These are phyloP conservation scores for Penicillium goetzii DNA, from an alignment of 495 filamentous ascomycete species.

Conservation along the genomic window DNA sequence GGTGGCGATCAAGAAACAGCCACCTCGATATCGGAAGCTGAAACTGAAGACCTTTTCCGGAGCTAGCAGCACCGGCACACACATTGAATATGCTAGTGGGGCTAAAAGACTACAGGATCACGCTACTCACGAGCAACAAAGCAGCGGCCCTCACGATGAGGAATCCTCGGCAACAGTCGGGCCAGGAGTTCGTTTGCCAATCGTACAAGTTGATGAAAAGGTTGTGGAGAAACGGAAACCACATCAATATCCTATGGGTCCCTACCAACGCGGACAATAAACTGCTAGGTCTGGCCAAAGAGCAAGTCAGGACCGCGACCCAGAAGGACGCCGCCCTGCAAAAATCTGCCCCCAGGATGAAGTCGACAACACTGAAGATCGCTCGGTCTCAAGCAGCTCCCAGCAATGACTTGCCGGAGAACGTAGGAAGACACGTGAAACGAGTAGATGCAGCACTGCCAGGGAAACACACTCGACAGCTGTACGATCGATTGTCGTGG, in stretches of 20 bases:
- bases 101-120: slow-evolving; percentile 17
- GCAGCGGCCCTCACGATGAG: slow-evolving; percentile 17
- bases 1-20: too few relatives aligned
- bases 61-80: slow-evolving; percentile 17
- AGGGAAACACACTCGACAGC: slow-evolving; percentile 34
- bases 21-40: too few relatives aligned
- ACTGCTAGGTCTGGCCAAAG: slow-evolving; percentile 32
- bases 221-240: slow-evolving; percentile 25
- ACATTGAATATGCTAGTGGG: slow-evolving; percentile 15
- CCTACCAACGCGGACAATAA: slow-evolving; percentile 23
- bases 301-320: slow-evolving; percentile 28
- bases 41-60: too few relatives aligned
- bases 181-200: slow-evolving; percentile 26
- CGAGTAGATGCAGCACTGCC: slow-evolving; percentile 35
- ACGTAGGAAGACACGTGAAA: slow-evolving; percentile 30
- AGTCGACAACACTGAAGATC: slow-evolving; percentile 22
- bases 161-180: slow-evolving; percentile 28
- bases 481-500: slow-evolving; percentile 37
- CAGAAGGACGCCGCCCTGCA: slow-evolving; percentile 21
- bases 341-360: slow-evolving; percentile 17
- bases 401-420: slow-evolving; percentile 13
- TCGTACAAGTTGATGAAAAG: slow-evolving; percentile 29
- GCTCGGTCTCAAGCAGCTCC: slow-evolving; percentile 25
- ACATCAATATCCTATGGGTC: slow-evolving; percentile 22
- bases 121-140: slow-evolving; percentile 24